Evolutionary conservation across 1,139 yeast species (phyloP).

Genomic region (Zygoascus meyerae): DNA sequence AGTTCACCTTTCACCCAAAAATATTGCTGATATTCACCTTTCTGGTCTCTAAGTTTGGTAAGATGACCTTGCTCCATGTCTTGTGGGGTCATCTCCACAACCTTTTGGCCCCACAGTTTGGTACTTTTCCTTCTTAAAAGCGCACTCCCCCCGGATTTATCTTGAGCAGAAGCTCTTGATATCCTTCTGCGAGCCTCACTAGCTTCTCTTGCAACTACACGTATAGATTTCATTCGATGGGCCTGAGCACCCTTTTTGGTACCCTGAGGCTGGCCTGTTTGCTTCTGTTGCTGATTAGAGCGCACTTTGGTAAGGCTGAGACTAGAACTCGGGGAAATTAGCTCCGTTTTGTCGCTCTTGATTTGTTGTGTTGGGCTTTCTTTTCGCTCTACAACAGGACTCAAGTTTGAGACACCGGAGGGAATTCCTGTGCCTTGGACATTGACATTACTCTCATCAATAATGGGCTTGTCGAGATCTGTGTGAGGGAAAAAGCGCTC

Average conservation of each 20-base stretch:
- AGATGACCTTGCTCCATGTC: constrained; percentile 53
- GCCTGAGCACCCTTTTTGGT: constrained; percentile 4
- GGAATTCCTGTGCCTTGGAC: constrained; percentile 43
- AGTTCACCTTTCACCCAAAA: constrained; percentile 98
- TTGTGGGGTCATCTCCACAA: constrained; percentile 80
- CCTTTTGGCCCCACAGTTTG: constrained; percentile 95
- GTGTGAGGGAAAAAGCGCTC: constrained; percentile 91
- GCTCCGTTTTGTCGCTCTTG: background rate
- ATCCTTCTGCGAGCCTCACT: constrained; percentile 48
- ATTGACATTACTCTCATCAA: constrained; percentile 52
- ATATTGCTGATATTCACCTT: constrained; percentile 73
- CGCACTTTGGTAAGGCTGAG: background rate
- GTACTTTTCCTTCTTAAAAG: constrained; percentile 71
- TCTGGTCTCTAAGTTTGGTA: constrained; percentile 54
- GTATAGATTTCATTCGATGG: constrained; percentile 70
- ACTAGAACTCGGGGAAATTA: background rate
- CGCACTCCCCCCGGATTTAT: constrained; percentile 17
- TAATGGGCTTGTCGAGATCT: constrained; percentile 85
- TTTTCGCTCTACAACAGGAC: constrained; percentile 27
- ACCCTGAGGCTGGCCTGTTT: background rate
- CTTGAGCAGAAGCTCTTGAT: constrained; percentile 17
- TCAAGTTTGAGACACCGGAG: constrained; percentile 15
- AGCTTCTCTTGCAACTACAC: constrained; percentile 92
- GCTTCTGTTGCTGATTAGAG: background rate
- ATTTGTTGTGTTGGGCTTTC: constrained; percentile 13